These are phyloP conservation scores for Xylaria grammica DNA, from an alignment of 495 filamentous ascomycete species.

Conservation along the genomic window DNA sequence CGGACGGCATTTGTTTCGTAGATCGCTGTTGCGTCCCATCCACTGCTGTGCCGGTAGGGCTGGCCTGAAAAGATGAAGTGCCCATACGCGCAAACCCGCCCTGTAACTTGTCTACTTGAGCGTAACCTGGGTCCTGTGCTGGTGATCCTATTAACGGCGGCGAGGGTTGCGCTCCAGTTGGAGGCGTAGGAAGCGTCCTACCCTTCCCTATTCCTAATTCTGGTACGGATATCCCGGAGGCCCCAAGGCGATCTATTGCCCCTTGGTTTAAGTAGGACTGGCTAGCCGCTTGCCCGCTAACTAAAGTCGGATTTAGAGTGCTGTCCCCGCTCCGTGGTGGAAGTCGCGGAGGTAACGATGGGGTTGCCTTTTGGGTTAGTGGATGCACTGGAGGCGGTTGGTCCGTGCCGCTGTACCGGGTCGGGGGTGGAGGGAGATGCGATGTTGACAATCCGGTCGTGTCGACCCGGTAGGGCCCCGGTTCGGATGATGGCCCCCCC, in stretches of 20 bases:
- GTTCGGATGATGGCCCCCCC: conserved; percentile 45
- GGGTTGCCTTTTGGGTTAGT: conserved; percentile 62
- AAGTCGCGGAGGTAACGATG: conserved; percentile 73
- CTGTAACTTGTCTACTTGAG: conserved; percentile 68
- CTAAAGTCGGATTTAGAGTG: conserved; percentile 56
- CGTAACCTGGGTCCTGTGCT: not conserved
- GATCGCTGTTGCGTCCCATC: conserved; percentile 5
- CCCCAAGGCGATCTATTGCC: conserved; percentile 68
- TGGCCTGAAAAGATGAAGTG: conserved; percentile 30
- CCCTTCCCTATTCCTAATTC: conserved; percentile 71
- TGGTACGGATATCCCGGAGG: conserved; percentile 83
- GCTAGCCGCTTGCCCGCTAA: conserved; percentile 33
- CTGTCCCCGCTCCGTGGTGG: conserved; percentile 48
- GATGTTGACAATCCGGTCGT: conserved; percentile 73
- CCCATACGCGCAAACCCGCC: conserved; percentile 67
- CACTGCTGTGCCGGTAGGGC: not conserved
- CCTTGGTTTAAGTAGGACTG: conserved; percentile 66
- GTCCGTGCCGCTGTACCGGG: conserved; percentile 56
- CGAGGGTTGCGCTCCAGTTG: not conserved
- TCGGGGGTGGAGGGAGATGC: conserved; percentile 74
- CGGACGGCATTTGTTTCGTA: conserved; percentile 36
- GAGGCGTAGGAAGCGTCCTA: conserved; percentile 26
- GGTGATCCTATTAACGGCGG: not conserved
- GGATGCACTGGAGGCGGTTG: conserved; percentile 31
- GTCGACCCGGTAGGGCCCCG: conserved; percentile 71